These are phyloP conservation scores for Phytopythium mirpurense DNA, from an alignment of 352 stramenopile genomes.

Conservation along the genomic window DNA sequence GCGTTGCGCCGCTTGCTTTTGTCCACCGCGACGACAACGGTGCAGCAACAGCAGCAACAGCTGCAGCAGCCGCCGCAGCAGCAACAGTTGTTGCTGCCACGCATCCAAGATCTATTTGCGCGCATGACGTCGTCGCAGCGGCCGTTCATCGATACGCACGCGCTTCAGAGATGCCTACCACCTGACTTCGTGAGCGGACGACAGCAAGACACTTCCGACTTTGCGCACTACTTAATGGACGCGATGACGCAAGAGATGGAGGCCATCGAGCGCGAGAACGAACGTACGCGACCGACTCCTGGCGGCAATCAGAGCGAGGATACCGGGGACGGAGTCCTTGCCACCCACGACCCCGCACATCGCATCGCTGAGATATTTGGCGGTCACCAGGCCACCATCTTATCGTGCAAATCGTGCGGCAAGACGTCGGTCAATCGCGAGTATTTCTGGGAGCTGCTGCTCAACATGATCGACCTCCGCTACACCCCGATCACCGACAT, in stretches of 20 bases:
- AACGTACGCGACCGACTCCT: not conserved
- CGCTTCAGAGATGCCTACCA: slow-evolving; percentile 65
- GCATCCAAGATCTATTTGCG: slow-evolving; percentile 70
- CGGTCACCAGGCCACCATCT: slow-evolving; percentile 72
- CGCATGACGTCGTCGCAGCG: slow-evolving; percentile 67
- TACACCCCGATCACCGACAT: slow-evolving; percentile 87
- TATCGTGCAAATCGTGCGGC: slow-evolving; percentile 77
- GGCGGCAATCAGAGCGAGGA: not conserved
- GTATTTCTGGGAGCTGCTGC: slow-evolving; percentile 87
- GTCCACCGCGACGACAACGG: slow-evolving; percentile 12
- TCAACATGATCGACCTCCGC: slow-evolving; percentile 87
- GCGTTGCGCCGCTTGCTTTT: slow-evolving; percentile 75
- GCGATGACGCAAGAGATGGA: slow-evolving; percentile 65
- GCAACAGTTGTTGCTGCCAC: slow-evolving; percentile 39
- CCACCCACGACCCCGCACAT: slow-evolving; percentile 26
- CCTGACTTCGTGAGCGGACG: slow-evolving; percentile 72
- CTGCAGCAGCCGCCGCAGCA: slow-evolving; percentile 1
- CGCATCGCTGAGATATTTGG: slow-evolving; percentile 76
- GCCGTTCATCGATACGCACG: slow-evolving; percentile 58
- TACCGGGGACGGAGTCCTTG: not conserved
- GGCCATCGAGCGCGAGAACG: slow-evolving; percentile 21
- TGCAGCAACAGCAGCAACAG: slow-evolving; percentile 4
- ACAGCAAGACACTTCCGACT: slow-evolving; percentile 85
- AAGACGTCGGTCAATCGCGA: slow-evolving; percentile 80
- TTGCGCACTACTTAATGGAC: slow-evolving; percentile 84